Evolutionary conservation across 208 protist genomes (phyloP).

Genomic region (Crithidia acanthocephali): DNA sequence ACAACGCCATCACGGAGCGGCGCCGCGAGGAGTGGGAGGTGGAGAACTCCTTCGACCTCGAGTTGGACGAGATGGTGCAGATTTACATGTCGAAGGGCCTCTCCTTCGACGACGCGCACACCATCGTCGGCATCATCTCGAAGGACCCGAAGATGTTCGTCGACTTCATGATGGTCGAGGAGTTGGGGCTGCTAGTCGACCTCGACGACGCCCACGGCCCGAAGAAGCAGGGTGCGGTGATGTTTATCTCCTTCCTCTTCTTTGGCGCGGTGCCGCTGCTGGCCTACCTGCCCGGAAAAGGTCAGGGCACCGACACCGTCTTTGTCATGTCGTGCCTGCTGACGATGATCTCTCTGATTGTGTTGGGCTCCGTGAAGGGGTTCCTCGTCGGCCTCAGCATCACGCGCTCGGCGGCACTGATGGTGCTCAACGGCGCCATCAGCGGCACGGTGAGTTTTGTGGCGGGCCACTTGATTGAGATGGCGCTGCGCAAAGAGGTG

Average conservation of each 20-base stretch:
- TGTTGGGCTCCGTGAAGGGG: slow-evolving; percentile 89
- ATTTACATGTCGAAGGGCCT: slow-evolving; percentile 95
- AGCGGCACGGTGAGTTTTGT: slow-evolving; percentile 86
- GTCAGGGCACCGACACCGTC: slow-evolving; percentile 67
- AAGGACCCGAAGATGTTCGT: slow-evolving; percentile 94
- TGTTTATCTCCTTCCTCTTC: slow-evolving; percentile 94
- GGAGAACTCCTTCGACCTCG: slow-evolving; percentile 93
- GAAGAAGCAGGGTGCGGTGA: slow-evolving; percentile 91
- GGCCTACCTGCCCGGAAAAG: slow-evolving; percentile 78
- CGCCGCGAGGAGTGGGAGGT: slow-evolving; percentile 94
- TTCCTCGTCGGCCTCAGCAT: slow-evolving; percentile 81
- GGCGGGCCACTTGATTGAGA: slow-evolving; percentile 75
- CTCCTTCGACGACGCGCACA: slow-evolving; percentile 84
- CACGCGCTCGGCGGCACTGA: slow-evolving; percentile 64
- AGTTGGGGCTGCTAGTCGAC: slow-evolving; percentile 90
- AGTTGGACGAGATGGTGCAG: slow-evolving; percentile 95
- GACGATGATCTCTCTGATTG: slow-evolving; percentile 73
- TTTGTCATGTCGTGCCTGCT: slow-evolving; percentile 87
- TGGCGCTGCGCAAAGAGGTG: slow-evolving; percentile 45
- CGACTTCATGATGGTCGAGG: slow-evolving; percentile 96
- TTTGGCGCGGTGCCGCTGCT: slow-evolving; percentile 93
- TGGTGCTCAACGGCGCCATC: slow-evolving; percentile 88
- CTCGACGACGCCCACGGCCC: slow-evolving; percentile 77
- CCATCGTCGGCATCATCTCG: slow-evolving; percentile 94
- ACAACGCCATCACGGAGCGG: slow-evolving; percentile 88